Evolutionary conservation across 371 early-diverging fungal species (phyloP).

Genomic region (Zancudomyces culisetae): DNA sequence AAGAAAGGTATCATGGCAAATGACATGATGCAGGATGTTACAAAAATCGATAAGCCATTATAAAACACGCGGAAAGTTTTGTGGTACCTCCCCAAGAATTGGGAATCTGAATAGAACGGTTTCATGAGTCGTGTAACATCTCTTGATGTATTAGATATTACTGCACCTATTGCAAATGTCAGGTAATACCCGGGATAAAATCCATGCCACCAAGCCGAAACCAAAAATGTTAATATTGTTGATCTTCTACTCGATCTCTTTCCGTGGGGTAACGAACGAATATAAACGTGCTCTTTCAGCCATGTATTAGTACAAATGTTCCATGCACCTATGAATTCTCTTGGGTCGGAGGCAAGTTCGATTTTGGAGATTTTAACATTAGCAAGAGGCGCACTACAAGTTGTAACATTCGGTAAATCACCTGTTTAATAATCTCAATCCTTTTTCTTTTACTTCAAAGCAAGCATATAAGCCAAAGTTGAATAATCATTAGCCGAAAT

Average conservation of each 20-base stretch:
- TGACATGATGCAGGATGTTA: neutral
- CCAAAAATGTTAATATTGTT: conserved; percentile 46
- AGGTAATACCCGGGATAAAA: conserved; percentile 77
- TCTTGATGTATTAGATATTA: neutral
- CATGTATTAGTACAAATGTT: conserved; percentile 74
- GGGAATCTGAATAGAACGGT: neutral
- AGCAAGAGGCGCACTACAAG: conserved; percentile 30
- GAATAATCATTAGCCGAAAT: neutral
- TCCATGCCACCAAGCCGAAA: conserved; percentile 86
- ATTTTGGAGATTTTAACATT: conserved; percentile 50
- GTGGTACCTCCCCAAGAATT: neutral
- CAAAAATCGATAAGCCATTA: neutral
- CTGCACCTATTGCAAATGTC: neutral
- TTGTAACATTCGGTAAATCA: conserved; percentile 20
- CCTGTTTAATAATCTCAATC: no score
- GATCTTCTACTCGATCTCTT: conserved; percentile 31
- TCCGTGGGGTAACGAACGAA: conserved; percentile 38
- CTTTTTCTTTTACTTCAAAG: no score
- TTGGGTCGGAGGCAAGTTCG: conserved; percentile 52
- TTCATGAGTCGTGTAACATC: neutral
- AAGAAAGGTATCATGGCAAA: neutral
- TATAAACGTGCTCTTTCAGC: conserved; percentile 60
- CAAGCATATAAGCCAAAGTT: conserved; percentile 3
- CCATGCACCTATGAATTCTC: conserved; percentile 56
- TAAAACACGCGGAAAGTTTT: neutral